Conservation (phyloP, 768 basidiomycete species). For the Leccinellum albellum region DNA sequence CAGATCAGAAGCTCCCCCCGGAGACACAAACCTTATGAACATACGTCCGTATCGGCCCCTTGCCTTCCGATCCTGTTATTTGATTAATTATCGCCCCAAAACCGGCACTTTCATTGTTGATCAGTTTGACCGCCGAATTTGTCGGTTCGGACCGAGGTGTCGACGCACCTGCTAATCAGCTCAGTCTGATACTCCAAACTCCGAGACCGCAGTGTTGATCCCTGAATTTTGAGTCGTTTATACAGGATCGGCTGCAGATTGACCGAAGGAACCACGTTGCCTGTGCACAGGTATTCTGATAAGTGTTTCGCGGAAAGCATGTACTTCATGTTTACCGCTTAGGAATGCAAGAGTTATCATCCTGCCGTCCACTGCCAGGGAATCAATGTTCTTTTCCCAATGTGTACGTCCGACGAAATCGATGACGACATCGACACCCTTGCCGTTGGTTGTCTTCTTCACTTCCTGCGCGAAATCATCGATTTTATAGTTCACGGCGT, state of each 20-base stretch:
- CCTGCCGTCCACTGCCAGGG: slow-evolving; percentile 65
- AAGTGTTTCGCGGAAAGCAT: slow-evolving; percentile 15
- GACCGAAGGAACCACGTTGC: slow-evolving; percentile 46
- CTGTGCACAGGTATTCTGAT: slow-evolving; percentile 35
- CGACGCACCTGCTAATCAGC: slow-evolving; percentile 54
- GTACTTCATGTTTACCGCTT: slow-evolving; percentile 48
- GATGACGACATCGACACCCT: slow-evolving; percentile 79
- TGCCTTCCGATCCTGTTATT: slow-evolving; percentile 55
- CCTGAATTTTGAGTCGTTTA: slow-evolving; percentile 86
- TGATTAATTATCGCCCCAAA: slow-evolving; percentile 56
- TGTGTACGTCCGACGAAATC: slow-evolving; percentile 81
- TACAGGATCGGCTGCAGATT: slow-evolving; percentile 66
- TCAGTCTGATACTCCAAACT: slow-evolving; percentile 72
- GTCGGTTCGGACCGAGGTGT: slow-evolving; percentile 23
- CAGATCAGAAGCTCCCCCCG: slow-evolving; percentile 9
- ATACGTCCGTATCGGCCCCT: slow-evolving; percentile 64
- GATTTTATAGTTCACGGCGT: slow-evolving; percentile 81
- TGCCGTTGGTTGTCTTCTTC: slow-evolving; percentile 59
- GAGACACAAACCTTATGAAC: slow-evolving; percentile 64
- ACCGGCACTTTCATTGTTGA: slow-evolving; percentile 26
- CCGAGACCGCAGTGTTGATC: slow-evolving; percentile 80
- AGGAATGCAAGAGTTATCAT: slow-evolving; percentile 67
- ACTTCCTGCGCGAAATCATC: slow-evolving; percentile 75
- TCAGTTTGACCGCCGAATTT: neutral
- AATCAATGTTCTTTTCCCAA: slow-evolving; percentile 68